phyloP scores from a whole-genome alignment of 106 monocot genomes.

The Dendrobium huoshanense region DNA sequence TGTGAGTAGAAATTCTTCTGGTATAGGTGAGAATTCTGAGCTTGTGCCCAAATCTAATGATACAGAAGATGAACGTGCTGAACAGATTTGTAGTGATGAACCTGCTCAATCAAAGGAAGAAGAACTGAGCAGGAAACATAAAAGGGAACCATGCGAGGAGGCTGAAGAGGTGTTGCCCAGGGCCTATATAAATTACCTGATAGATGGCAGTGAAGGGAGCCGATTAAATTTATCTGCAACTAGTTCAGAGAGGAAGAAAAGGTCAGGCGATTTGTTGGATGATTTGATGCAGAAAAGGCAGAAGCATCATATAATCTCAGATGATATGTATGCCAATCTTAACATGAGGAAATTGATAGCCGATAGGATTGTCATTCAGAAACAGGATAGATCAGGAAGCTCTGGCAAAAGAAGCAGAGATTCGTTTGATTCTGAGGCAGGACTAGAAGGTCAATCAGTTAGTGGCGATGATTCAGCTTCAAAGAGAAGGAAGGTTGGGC shows the following conservation, averaged over 20 bases:
- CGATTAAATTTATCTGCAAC: not conserved
- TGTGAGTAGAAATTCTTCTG: not conserved
- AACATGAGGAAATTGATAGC: not conserved
- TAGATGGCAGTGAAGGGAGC: not conserved
- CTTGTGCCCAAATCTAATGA: not conserved
- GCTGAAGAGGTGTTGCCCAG: not conserved
- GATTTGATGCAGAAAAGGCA: not conserved
- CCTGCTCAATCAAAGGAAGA: not conserved
- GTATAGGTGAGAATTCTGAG: not conserved
- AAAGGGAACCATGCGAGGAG: not conserved
- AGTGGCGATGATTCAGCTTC: not conserved
- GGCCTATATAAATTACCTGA: not conserved
- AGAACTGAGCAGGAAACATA: not conserved
- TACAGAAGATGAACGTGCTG: not conserved
- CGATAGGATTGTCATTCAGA: not conserved
- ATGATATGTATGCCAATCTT: not conserved
- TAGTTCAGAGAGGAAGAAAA: slow-evolving; percentile 7
- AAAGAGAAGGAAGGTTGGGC: slow-evolving; percentile 26
- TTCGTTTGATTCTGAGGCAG: slow-evolving; percentile 8
- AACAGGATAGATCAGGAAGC: slow-evolving; percentile 16
- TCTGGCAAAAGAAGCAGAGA: slow-evolving; percentile 20
- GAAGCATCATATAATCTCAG: not conserved
- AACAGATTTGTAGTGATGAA: not conserved
- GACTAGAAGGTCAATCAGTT: not conserved
- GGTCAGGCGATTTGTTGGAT: not conserved